phyloP scores from a whole-genome alignment of 257 asterid genomes.

The Striga asiatica region DNA sequence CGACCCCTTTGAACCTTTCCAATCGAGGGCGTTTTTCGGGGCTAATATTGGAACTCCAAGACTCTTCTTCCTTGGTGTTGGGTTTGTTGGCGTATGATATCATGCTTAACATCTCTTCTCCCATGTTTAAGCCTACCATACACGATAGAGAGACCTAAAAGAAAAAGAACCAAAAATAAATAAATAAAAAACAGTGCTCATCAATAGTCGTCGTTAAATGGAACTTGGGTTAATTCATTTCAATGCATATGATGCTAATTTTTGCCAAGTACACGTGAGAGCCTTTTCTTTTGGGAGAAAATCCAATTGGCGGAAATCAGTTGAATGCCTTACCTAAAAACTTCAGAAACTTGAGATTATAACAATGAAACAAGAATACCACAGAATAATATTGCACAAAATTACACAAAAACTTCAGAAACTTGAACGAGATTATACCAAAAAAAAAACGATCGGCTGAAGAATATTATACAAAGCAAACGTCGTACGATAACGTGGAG shows the following conservation, averaged over 20 bases:
- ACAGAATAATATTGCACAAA: background rate
- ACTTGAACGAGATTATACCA: no score
- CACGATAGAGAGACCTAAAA: no score
- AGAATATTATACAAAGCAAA: no score
- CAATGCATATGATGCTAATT: constrained; percentile 1
- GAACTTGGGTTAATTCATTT: background rate
- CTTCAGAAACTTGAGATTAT: background rate
- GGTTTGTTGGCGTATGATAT: constrained; percentile 15
- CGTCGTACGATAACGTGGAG: background rate
- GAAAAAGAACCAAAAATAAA: background rate
- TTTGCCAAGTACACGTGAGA: no score
- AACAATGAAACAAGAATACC: background rate
- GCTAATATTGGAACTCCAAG: constrained; percentile 31
- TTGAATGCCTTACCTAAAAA: background rate
- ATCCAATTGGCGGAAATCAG: no score
- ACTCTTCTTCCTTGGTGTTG: constrained; percentile 18
- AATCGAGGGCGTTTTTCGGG: constrained; percentile 13
- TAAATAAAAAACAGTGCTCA: background rate
- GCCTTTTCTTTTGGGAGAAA: no score
- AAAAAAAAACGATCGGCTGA: no score
- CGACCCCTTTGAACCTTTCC: constrained; percentile 63
- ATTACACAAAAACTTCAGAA: no score
- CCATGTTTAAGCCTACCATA: constrained; percentile 13
- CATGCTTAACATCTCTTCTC: constrained; percentile 30
- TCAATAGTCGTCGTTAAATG: background rate